Evolutionary conservation across 371 early-diverging fungal genomes (phyloP), one percentile per base, ranked within the genome.

Genomic region (Umbelopsis sp.): DNA sequence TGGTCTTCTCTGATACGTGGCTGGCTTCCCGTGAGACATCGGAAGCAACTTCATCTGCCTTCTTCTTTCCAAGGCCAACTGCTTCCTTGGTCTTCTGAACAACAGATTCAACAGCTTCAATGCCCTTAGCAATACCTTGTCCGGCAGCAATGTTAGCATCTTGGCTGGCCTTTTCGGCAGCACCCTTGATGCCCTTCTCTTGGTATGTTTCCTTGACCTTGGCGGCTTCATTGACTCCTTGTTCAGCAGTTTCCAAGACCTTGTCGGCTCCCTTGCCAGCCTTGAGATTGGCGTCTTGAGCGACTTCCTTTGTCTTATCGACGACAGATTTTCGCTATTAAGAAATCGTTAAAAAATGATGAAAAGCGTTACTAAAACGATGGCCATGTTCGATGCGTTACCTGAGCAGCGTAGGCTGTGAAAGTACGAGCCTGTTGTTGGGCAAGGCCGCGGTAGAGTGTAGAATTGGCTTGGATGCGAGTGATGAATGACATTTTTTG

Each of bases 271-370:
- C 70, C 37, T 74, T 20, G 44, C 73, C 72, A 12, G 48, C 69
- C 57, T 69, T 69, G 22, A 72, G 65, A 48, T 75, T 77, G 12
- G 53, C 69, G 1, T 57, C 63, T 16, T 78, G 69, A 24, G 57
- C 78, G 44, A 70, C 66, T 18, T 75, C 64, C 50, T 78, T 78
- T n/a, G 70, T 76, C 22, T 73, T 73, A 11, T 73, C 76, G 12
- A 73, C 65, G 1, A 73, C 65, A 4, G 63, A 64, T 68, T 78
- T 73, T 38, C 74, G 71, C 8, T 44, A 29, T 12, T 62, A 14
- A 25, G 68, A 38, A 48, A 69, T 57, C 0, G 70, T 63, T 7
- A 67, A 8, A 18, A 71, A 72, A 53, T 69, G 50, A 63, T 66
- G 72, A 18, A 37, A 14, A 18, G 37, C 35, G 1, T 25, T 3